phyloP scores from a whole-genome alignment of 2,329 filamentous ascomycete species.

The Malbranchea zuffiana region DNA sequence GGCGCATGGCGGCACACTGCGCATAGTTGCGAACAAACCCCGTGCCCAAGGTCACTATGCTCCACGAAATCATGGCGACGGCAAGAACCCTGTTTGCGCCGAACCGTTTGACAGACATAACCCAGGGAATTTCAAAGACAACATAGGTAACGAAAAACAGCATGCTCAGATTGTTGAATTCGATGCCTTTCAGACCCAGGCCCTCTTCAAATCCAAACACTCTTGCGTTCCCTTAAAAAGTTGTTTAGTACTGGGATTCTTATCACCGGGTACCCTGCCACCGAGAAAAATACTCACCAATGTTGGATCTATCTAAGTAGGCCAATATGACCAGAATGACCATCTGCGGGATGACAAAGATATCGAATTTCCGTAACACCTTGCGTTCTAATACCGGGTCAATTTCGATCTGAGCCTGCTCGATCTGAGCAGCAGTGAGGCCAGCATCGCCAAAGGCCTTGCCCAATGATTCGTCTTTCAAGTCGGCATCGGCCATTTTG shows the following conservation, averaged over 20 bases:
- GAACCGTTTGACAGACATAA: slow-evolving; percentile 40
- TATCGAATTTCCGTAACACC: slow-evolving; percentile 15
- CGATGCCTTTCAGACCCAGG: slow-evolving; percentile 4
- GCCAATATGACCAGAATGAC: slow-evolving; percentile 20
- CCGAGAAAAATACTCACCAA: slow-evolving; percentile 58
- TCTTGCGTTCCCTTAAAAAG: slow-evolving; percentile 48
- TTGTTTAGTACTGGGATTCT: slow-evolving; percentile 51
- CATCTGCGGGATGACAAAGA: slow-evolving; percentile 13
- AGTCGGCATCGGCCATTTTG: not conserved
- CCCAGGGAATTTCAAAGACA: slow-evolving; percentile 42
- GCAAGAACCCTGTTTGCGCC: slow-evolving; percentile 40
- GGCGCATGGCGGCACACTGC: slow-evolving; percentile 37
- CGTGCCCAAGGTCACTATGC: slow-evolving; percentile 38
- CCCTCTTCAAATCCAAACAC: slow-evolving; percentile 10
- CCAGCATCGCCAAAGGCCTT: slow-evolving; percentile 1
- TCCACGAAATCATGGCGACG: slow-evolving; percentile 42
- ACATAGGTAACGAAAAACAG: slow-evolving; percentile 41
- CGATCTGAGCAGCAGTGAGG: slow-evolving; percentile 2
- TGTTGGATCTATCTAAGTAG: slow-evolving; percentile 58
- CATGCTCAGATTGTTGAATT: slow-evolving; percentile 35
- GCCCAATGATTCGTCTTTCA: not conserved
- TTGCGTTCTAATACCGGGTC: slow-evolving; percentile 14
- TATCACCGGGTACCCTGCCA: no score
- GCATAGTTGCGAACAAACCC: slow-evolving; percentile 36
- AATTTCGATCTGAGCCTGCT: no score